Percentiles rank a stretch among this genome's conserved stretches.
Evolutionary conservation across 768 basidiomycete species (phyloP).

Genomic region (Boletus rex-veris): DNA sequence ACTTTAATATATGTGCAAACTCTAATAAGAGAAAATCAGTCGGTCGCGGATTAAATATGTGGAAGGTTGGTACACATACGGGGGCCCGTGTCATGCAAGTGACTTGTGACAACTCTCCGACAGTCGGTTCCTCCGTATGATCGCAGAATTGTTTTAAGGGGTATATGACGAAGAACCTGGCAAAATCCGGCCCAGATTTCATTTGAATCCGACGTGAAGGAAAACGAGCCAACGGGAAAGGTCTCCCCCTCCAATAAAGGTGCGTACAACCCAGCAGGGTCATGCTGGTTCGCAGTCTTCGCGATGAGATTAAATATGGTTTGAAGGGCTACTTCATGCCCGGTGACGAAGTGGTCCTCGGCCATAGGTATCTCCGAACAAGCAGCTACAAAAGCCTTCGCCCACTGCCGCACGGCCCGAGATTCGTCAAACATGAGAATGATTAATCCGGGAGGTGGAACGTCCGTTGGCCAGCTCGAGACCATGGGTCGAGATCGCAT

Average conservation of each 20-base stretch:
- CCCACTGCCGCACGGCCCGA: constrained; percentile 55
- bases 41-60: neutral
- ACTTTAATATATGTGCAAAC: constrained; percentile 55
- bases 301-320: constrained; percentile 31
- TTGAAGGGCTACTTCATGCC: constrained; percentile 46
- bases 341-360: constrained; percentile 42
- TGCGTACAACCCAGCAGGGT: neutral
- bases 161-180: constrained; percentile 51
- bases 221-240: constrained; percentile 5
- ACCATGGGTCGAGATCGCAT: constrained; percentile 25
- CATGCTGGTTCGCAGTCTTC: constrained; percentile 6
- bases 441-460: constrained; percentile 59
- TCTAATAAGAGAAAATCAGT: constrained; percentile 38
- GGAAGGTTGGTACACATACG: constrained; percentile 44
- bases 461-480: constrained; percentile 53
- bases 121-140: constrained; percentile 39
- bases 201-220: constrained; percentile 37
- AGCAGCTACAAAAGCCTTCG: constrained; percentile 43
- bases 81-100: constrained; percentile 56
- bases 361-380: constrained; percentile 44
- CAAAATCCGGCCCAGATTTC: constrained; percentile 53
- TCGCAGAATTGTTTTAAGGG: constrained; percentile 40
- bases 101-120: constrained; percentile 53
- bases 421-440: constrained; percentile 53
- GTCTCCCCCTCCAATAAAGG: constrained; percentile 4